phyloP scores from a whole-genome alignment of 495 filamentous ascomycete genomes.

The Friedmanniomyces endolithicus region DNA sequence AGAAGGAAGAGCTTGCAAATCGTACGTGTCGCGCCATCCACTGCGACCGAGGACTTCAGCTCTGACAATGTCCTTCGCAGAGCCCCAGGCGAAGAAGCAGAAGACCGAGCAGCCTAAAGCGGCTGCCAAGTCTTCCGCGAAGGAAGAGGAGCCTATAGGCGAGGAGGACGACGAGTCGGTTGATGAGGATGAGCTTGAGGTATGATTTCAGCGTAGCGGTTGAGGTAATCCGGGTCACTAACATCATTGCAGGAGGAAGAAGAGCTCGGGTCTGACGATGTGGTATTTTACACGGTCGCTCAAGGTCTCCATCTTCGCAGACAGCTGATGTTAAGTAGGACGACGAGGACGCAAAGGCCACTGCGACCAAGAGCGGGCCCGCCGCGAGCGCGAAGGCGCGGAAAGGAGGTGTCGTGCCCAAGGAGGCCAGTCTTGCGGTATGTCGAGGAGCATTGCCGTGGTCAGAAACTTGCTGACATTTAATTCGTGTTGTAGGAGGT shows the following conservation, averaged over 20 bases:
- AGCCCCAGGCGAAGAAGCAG: slow-evolving; percentile 17
- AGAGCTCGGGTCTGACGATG: slow-evolving; percentile 1
- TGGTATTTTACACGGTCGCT: neutral
- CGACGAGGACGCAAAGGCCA: slow-evolving; percentile 16
- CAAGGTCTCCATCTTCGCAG: slow-evolving; percentile 1
- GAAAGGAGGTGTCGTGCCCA: slow-evolving; percentile 16
- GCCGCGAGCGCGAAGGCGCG: slow-evolving; percentile 21
- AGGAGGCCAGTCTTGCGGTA: slow-evolving; percentile 14
- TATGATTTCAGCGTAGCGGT: neutral
- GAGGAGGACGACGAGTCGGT: slow-evolving; percentile 11
- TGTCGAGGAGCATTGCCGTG: neutral
- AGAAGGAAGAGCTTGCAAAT: neutral
- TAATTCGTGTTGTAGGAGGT: neutral
- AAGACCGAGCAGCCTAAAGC: slow-evolving; percentile 16
- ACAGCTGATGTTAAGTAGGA: slow-evolving; percentile 1
- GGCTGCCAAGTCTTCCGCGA: slow-evolving; percentile 2
- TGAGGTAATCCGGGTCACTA: slow-evolving; percentile 12
- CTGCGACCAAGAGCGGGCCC: slow-evolving; percentile 21
- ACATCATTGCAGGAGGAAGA: slow-evolving; percentile 4
- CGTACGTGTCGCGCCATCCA: neutral
- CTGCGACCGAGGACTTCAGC: no score
- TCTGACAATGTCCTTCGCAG: neutral
- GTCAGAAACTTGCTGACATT: neutral
- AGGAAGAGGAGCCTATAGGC: neutral
- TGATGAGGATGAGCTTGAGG: slow-evolving; percentile 2